Base-by-base conservation (phyloP, 2,329 filamentous ascomycete species). In the Aspergillus phoenicis region DNA sequence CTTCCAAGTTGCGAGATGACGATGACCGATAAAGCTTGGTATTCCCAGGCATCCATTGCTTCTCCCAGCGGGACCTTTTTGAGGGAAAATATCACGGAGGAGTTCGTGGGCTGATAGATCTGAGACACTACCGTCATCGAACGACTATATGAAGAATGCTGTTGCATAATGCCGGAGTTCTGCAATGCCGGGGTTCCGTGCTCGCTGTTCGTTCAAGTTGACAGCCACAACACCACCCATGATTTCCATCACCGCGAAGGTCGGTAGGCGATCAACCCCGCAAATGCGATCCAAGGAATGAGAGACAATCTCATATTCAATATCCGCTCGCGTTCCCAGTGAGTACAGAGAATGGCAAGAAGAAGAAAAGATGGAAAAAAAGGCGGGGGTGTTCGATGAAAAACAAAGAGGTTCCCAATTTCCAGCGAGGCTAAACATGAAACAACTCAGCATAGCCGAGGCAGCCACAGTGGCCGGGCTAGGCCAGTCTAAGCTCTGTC, bases 361-460 rank as follows among this genome's bases (percentile, higher is more conserved):
- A 10, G 24, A 33, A 30, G 15, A 11, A 33, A 17, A 33, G 22
- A 20, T 20, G 20, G 2, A 20, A 20, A 3, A 30, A 28, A 33
- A n/a, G n/a, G 28, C 11, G 15, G 22, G 11, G 22, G 10, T 17
- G 41, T 45, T 26, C 11, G 24, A 30, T 8, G 20, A 17, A 49
- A 30, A 49, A 26, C 41, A 49, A 33, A 28, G 26, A 26, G 28
- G 47, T 49, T 33, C 47, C 15, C 47, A 49, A 33, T 20, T 30
- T 33, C 47, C 47, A 8, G 15, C 24, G 15, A n/a, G 26, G 20
- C 47, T 51, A 33, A 51, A 51, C 7, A 17, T 51, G 47, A 51
- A 51, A 51, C 47, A 51, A 10, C 47, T 17, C 47, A 51, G 47
- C 47, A 51, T 51, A 51, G 26, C 47, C 47, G 47, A 51, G 47